Base-by-base conservation (phyloP, 306 rosid genomes). In the Lotus japonicus region DNA sequence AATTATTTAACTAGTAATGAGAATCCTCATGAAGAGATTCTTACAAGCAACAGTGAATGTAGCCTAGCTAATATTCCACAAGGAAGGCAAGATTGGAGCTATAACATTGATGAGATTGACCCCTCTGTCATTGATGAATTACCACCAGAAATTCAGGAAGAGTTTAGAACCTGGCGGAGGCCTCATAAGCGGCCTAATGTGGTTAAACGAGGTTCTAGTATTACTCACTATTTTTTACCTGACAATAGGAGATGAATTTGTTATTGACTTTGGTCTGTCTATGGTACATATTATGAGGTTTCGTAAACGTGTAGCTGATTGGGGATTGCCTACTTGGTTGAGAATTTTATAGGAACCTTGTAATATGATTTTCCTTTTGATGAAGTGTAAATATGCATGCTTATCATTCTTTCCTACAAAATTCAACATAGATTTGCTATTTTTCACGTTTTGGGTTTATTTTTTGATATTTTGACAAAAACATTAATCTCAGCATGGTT, bases 131-230 rank as follows among this genome's bases (percentile, higher is more conserved):
- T 92, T 11, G 82, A 83, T 13, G 98, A 92, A 75, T 80, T 90
- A 55, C 98, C 98, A 9, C 88, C 84, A 14, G 98, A 90, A 75
- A 86, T 90, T n/a, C 98, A 83, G 71, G 66, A 83, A 49, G 97
- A 92, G 84, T 9, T 92, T 68, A 81, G 81, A 31, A 77, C 78
- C 14, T 86, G 75, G 90, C 80, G 86, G 50, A 65, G 88, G 80
- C 96, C 98, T 36, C 84, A 63, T 9, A 92, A 90, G 76, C 88
- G 86, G 72, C 83, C 83, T n/a, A 84, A 79, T 63, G 64, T 50
- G 4, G 83, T 8, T 35, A 88, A 84, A 75, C 84, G 75, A 66
- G 96, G 88, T 65, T 83, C 95, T 42, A 82, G 80, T 48, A 84
- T 92, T 45, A 85, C 87, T 52, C 80, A 84, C 61, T 92, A 90